Percentiles rank a stretch among this genome's conserved stretches.
Conservation (phyloP, 2,329 filamentous ascomycete species). For the Curvularia sp. region DNA sequence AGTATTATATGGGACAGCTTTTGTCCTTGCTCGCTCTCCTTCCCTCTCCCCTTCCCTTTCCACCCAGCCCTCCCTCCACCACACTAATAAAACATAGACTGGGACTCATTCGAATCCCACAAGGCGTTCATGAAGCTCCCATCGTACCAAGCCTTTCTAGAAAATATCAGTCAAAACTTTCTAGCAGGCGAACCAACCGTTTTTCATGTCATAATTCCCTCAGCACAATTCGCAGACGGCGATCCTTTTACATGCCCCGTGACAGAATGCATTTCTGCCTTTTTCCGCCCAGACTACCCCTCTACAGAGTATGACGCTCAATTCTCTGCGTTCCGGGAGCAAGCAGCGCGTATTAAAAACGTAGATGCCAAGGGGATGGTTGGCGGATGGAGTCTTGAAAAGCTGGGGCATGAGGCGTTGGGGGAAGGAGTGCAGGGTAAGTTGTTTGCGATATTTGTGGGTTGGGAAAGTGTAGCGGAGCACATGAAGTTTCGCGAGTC, state of each 20-base stretch:
- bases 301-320: conserved; percentile 35
- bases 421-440: conserved; percentile 42
- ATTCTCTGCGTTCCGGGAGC: conserved; percentile 51
- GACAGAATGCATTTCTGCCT: conserved; percentile 59
- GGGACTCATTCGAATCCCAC: conserved; percentile 53
- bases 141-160: conserved; percentile 51
- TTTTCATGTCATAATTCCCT: conserved; percentile 47
- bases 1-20: not conserved
- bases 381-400: conserved; percentile 50
- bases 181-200: conserved; percentile 37
- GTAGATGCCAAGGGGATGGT: conserved; percentile 32
- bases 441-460: conserved; percentile 55
- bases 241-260: conserved; percentile 53
- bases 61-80: not conserved
- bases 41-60: too few species aligned
- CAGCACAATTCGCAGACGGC: conserved; percentile 15
- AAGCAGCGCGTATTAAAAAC: conserved; percentile 42
- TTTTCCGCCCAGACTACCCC: conserved; percentile 50
- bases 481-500: conserved; percentile 59
- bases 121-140: conserved; percentile 50
- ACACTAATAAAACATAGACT: conserved; percentile 46
- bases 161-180: conserved; percentile 38
- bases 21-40: too few species aligned
- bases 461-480: conserved; percentile 61
- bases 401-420: conserved; percentile 26